Conservation (phyloP, 441 rosid genomes). For the Raphanus hybrid region DNA sequence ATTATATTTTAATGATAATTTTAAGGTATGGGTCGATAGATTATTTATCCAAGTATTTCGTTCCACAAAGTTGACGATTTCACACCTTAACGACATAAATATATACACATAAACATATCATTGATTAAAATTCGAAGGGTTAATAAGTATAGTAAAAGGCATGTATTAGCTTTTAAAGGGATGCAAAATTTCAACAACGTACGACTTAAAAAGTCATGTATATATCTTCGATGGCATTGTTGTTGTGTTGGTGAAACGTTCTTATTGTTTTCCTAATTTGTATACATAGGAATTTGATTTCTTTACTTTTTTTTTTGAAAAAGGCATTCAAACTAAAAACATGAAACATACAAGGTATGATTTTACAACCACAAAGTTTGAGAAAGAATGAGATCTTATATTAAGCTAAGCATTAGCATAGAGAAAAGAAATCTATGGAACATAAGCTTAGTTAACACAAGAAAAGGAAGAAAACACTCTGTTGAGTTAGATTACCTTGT, state of each 20-base stretch:
- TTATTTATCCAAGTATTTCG: slow-evolving; percentile 9
- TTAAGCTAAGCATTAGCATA: too few relatives aligned
- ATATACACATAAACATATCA: slow-evolving; percentile 24
- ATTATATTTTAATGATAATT: not conserved
- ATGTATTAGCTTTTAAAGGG: slow-evolving; percentile 12
- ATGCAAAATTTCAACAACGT: slow-evolving; percentile 14
- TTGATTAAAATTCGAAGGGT: slow-evolving; percentile 19
- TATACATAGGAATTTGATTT: slow-evolving; percentile 12
- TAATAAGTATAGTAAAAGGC: slow-evolving; percentile 34
- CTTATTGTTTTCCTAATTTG: slow-evolving; percentile 14
- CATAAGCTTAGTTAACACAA: too few relatives aligned
- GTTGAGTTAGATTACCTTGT: too few relatives aligned
- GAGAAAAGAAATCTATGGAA: too few relatives aligned
- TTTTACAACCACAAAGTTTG: too few relatives aligned
- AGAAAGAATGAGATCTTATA: too few relatives aligned
- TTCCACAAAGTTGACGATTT: slow-evolving; percentile 17
- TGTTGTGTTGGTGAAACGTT: slow-evolving; percentile 28
- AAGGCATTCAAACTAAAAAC: too few relatives aligned
- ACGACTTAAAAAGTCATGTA: slow-evolving; percentile 16
- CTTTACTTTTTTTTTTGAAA: too few relatives aligned
- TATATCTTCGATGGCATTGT: slow-evolving; percentile 2
- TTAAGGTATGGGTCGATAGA: slow-evolving; percentile 37
- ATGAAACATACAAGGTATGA: too few relatives aligned
- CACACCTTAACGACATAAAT: slow-evolving; percentile 8
- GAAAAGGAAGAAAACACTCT: too few relatives aligned